Base-by-base conservation (phyloP, 2,329 filamentous ascomycete species). In the Aspergillus sp. region DNA sequence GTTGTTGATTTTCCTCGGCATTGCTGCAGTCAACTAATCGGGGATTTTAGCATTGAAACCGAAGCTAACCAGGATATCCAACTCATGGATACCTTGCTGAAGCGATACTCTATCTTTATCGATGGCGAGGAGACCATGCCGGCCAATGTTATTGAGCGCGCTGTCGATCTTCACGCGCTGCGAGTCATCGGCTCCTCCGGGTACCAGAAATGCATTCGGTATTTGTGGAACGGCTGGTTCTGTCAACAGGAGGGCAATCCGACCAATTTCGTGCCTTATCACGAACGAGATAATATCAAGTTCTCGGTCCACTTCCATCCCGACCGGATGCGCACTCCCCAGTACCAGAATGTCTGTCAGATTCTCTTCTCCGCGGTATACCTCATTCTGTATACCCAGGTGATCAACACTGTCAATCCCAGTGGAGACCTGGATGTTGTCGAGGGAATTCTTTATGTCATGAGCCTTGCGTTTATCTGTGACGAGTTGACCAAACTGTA, bases 171-270 rank as follows among this genome's bases (percentile, higher is more conserved):
- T 26, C 95, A 99, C 73, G 92, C 94, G 1, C 81, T 98, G 50
- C 84, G 85, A 14, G 87, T 99, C 52, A 98, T 98, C 63, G 92
- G 92, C 2, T 94, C 90, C 0, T 92, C 91, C 0, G 94, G 95
- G 26, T 99, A 98, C 75, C 95, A 98, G 69, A 96, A 96, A 78
- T 98, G 94, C 72, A 92, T 98, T 69, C 86, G 84, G 63, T 92
- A 96, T 71, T 87, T 99, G 9, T 99, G 95, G 95, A 87, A 87
- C 62, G 95, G 95, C 22, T 99, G 95, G 95, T 82, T 98, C 9
- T 88, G 96, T n/a, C 95, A 99, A 74, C 92, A 97, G 66, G 92
- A 97, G 68, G 84, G 93, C 53, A 93, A 98, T 67, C 90, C 94
- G 0, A 87, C 88, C n/a, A 87, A 87, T 55, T 99, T 99, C 72